A percentile compares a stretch with the other conserved stretches of the same genome.
phyloP scores from a whole-genome alignment of 495 filamentous ascomycete species.

The Margaritispora aquatica region DNA sequence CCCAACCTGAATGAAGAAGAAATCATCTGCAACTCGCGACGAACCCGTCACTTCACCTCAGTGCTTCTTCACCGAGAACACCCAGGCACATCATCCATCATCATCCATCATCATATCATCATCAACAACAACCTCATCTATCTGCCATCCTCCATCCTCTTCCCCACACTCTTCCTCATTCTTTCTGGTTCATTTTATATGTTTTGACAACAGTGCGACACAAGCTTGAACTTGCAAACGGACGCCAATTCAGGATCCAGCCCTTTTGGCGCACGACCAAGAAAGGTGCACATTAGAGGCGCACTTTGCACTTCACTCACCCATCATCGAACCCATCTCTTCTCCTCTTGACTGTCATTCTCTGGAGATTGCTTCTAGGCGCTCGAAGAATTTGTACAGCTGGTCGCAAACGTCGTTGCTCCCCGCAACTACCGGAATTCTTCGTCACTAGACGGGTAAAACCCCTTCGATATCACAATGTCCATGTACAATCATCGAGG shows the following conservation, averaged over 20 bases:
- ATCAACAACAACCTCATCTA: not conserved
- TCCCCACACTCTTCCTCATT: not conserved
- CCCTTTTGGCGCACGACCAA: not conserved
- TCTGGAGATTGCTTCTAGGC: not conserved
- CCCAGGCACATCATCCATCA: not conserved
- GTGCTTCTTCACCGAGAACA: not conserved
- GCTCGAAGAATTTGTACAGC: not conserved
- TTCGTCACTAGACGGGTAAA: not conserved
- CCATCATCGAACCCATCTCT: not conserved
- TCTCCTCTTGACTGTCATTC: not conserved
- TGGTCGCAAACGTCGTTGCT: not conserved
- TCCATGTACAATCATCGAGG: conserved; percentile 92
- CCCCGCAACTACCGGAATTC: not conserved
- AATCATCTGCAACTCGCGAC: not conserved
- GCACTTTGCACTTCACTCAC: not conserved
- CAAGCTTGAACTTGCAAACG: not conserved
- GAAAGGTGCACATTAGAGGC: not conserved
- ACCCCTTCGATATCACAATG: conserved; percentile 30
- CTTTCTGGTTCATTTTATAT: not conserved
- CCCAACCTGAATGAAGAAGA: not conserved
- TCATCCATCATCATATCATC: not conserved
- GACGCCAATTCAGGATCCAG: not conserved
- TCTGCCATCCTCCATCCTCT: not conserved
- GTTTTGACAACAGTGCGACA: not conserved
- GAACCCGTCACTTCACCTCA: not conserved